Percentiles rank a stretch among this genome's conserved stretches.
These are phyloP conservation scores for Aspergillus sclerotiicarbonarius DNA, from an alignment of 495 filamentous ascomycete species.

Conservation along the genomic window DNA sequence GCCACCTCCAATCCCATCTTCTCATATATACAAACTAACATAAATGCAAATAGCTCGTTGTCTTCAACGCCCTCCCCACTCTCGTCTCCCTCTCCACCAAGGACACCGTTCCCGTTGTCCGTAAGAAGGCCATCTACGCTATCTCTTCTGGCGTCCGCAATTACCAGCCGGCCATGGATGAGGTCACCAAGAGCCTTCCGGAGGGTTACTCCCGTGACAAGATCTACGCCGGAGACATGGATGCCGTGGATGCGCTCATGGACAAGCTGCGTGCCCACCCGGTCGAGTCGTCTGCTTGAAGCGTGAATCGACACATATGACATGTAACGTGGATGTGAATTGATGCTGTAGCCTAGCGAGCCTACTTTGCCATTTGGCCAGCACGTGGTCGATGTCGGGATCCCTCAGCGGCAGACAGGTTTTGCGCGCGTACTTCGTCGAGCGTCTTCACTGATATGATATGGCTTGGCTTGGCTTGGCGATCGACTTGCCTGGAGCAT, in stretches of 20 bases:
- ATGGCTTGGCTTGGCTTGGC: neutral
- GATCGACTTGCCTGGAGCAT: neutral
- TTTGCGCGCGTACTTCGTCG: neutral
- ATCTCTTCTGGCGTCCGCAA: constrained; percentile 82
- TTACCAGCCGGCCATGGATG: constrained; percentile 72
- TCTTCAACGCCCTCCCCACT: constrained; percentile 64
- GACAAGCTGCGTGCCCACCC: constrained; percentile 58
- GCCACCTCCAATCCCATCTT: constrained; percentile 11
- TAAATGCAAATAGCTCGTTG: constrained; percentile 49
- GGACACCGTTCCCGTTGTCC: constrained; percentile 60
- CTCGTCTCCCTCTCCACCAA: constrained; percentile 63
- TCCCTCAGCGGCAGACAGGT: neutral
- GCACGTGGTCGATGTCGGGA: neutral
- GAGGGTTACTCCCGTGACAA: constrained; percentile 56
- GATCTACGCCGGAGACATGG: constrained; percentile 81
- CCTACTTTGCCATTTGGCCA: neutral
- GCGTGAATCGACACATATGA: neutral
- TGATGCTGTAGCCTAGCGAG: neutral
- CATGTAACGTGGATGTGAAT: neutral
- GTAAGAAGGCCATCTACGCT: constrained; percentile 85
- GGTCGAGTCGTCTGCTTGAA: constrained; percentile 30
- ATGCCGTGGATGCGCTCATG: constrained; percentile 72
- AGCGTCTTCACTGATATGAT: neutral
- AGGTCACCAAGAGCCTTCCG: constrained; percentile 58
- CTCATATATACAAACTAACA: constrained; percentile 18